Evolutionary conservation across 176 grass and related monocot genomes (phyloP), one percentile per base, ranked within the genome.

Genomic region (Cenchrus purpureus): DNA sequence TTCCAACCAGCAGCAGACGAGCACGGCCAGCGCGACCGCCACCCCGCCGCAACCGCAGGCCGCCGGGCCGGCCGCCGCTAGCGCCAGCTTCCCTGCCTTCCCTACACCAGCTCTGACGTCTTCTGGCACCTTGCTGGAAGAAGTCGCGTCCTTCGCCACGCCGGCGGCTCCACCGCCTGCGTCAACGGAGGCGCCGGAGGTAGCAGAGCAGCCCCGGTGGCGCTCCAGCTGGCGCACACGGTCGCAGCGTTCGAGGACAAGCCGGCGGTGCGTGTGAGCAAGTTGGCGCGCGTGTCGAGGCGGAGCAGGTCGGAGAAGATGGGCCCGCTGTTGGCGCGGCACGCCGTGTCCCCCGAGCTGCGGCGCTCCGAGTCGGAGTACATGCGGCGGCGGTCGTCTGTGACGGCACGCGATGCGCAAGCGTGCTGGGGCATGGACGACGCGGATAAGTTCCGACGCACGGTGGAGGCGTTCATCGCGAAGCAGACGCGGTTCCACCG

Each of bases 401-500:
- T 66, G 53, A 82, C 62, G 56, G 77, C 85, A 62, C 44, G 63
- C 16, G 78, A 84, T 60, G 84, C 84, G 68, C 88, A 80, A 52
- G 83, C 68, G 52, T 31, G 68, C 40, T 64, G 80, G 84, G 90
- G 87, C 0, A 20, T 55, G 43, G 92, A 94, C 22, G 95, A 97
- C 79, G 86, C 84, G 40, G 97, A 84, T 12, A 91, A 94, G 78
- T 97, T 99, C 83, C 80, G 90, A 63, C 86, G 85, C 52, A 94
- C 80, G 28, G 81, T 99, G 12, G 97, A 97, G 88, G 92, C 85
- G 76, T 99, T 99, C 86, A 97, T 99, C 83, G 92, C 90, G 10
- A 88, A 86, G 91, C 94, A 99, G 78, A 90, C 88, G 1, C 53
- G 79, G 28, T 97, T 99, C 87, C 97, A 92, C 50, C 88, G 86